A percentile compares a stretch with the other conserved stretches of the same genome.
Evolutionary conservation across 208 protist species (phyloP).

Genomic region (Leishmania mexicana): DNA sequence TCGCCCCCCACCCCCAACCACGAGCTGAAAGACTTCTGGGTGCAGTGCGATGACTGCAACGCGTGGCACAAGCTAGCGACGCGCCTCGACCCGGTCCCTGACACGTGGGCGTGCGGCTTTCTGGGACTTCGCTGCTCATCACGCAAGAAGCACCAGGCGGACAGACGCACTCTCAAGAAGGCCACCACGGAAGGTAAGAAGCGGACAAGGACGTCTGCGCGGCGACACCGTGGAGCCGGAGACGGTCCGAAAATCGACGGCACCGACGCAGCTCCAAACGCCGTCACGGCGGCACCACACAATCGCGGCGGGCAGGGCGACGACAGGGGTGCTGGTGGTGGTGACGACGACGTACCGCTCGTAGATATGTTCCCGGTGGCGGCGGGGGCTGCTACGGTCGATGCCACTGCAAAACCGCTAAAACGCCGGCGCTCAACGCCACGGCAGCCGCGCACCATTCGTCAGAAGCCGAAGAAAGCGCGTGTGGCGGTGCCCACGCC

Average conservation of each 20-base stretch:
- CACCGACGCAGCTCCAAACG: background rate
- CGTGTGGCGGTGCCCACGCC: constrained; percentile 7
- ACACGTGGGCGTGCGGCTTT: constrained; percentile 54
- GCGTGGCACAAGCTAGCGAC: constrained; percentile 48
- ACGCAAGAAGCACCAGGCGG: background rate
- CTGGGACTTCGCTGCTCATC: constrained; percentile 34
- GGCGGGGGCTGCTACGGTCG: background rate
- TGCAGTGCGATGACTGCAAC: constrained; percentile 51
- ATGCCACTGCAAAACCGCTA: background rate
- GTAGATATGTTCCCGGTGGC: background rate
- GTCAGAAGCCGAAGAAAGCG: constrained; percentile 2
- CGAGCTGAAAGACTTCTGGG: constrained; percentile 34
- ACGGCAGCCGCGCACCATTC: background rate
- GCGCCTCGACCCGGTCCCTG: constrained; percentile 34
- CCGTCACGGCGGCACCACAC: background rate
- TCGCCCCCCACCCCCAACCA: background rate
- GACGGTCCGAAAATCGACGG: background rate
- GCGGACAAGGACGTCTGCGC: background rate
- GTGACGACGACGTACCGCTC: constrained; percentile 15
- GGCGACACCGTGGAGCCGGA: background rate
- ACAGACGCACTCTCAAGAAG: background rate
- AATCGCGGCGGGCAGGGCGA: background rate
- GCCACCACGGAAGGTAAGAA: constrained; percentile 1
- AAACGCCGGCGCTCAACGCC: background rate
- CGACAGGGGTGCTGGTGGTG: background rate